Evolutionary conservation across 2,329 filamentous ascomycete genomes (phyloP), one percentile per base, ranked within the genome.

Genomic region (Mycosphaerelloides madeirae): DNA sequence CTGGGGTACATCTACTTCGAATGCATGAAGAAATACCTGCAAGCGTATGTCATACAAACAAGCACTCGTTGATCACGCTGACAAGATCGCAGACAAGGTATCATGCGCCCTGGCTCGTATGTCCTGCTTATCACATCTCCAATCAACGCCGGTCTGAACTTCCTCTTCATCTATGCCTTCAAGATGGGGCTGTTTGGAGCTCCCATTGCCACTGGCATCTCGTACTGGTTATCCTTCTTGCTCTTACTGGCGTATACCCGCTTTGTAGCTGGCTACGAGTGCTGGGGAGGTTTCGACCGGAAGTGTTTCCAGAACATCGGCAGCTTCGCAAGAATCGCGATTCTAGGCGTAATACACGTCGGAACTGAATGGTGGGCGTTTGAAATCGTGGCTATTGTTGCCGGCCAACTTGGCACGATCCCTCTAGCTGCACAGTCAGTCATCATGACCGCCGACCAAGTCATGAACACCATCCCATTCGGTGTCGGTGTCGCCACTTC

Each of bases 281-380:
- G 86, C 65, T 95, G 88, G 88, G 85, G 53, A 35, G 88, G 88
- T 0, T 81, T 81, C 64, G 78, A 78, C 6, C 72, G 74, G 3
- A 76, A 75, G 37, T 84, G 83, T 2, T 61, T 85, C n/a, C 70
- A 76, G 1, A 85, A 90, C 56, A 72, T 85, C 13, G 68, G 77
- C 13, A 80, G 81, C 0, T 95, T 95, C 62, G 75, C 85, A 1
- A 79, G 81, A 8, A 78, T 95, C 3, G 86, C 88, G 0, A 66
- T 84, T 12, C 71, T 94, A 0, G 89, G 88, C 0, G 74, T 94
- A 32, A 68, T 94, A 3, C 88, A 94, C 52, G 85, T 95, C 4
- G 89, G 60, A 8, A 93, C 87, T 0, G 89, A 95, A 66, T 95
- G 87, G 88, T 94, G 88, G 88, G 89, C 88, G 0, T 95, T 95